A percentile compares a stretch with the other conserved stretches of the same genome.
These are phyloP conservation scores for Aspergillus sp. DNA, from an alignment of 2,329 filamentous ascomycete species.

Conservation along the genomic window DNA sequence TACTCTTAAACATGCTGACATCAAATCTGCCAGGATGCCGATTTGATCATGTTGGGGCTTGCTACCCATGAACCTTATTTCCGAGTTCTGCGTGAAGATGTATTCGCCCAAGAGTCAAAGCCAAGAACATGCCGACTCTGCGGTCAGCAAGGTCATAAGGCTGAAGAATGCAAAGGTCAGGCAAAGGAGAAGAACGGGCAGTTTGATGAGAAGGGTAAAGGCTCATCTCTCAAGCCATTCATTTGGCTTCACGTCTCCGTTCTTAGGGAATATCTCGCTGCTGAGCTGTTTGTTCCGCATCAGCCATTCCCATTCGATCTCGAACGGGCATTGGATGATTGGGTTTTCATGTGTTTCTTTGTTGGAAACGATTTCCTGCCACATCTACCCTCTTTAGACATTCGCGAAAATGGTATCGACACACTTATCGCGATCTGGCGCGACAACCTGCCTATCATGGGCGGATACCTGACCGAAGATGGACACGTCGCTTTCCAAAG, in stretches of 20 bases:
- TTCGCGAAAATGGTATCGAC: constrained; percentile 95
- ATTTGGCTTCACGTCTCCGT: constrained; percentile 96
- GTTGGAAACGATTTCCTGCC: constrained; percentile 98
- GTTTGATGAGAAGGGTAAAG: constrained; percentile 74
- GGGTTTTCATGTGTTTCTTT: constrained; percentile 99
- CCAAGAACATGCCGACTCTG: constrained; percentile 80
- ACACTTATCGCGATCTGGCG: constrained; percentile 96
- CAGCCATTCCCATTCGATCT: constrained; percentile 88
- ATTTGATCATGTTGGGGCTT: constrained; percentile 96
- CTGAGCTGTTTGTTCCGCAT: constrained; percentile 77
- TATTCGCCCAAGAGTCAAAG: constrained; percentile 86
- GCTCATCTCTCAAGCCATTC: constrained; percentile 74
- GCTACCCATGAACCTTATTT: constrained; percentile 98
- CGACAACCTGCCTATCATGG: constrained; percentile 85
- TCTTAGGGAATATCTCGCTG: constrained; percentile 85
- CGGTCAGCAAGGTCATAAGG: constrained; percentile 87
- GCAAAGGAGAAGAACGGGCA: constrained; percentile 74
- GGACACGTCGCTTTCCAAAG: constrained; percentile 82
- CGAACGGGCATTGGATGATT: constrained; percentile 91
- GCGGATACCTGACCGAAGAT: constrained; percentile 93
- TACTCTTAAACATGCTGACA: constrained; percentile 15
- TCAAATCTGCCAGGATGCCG: constrained; percentile 60
- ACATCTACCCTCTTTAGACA: constrained; percentile 94
- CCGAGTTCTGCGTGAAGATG: constrained; percentile 90
- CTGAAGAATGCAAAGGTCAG: constrained; percentile 75